phyloP scores from a whole-genome alignment of 805 yeast species.

The Millerago galiae region DNA sequence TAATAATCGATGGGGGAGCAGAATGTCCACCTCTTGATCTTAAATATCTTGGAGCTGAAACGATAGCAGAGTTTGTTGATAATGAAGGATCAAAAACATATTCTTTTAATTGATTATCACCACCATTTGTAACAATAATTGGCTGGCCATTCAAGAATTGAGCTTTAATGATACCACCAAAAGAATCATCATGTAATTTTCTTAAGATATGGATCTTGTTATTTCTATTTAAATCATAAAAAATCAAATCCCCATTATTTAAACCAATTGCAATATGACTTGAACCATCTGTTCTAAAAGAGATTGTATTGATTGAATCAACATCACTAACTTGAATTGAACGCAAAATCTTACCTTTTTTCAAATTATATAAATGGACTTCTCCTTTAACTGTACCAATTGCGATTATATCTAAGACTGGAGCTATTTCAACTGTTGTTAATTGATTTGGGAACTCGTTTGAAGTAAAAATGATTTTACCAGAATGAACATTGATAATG shows the following conservation, averaged over 20 bases:
- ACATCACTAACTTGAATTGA: constrained; percentile 35
- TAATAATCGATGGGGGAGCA: constrained; percentile 72
- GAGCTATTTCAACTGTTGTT: constrained; percentile 73
- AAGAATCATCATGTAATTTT: constrained; percentile 61
- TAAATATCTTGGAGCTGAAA: constrained; percentile 84
- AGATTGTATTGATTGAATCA: constrained; percentile 46
- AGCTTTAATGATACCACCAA: constrained; percentile 73
- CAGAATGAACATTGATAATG: constrained; percentile 71
- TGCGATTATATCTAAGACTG: constrained; percentile 80
- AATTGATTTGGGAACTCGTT: constrained; percentile 49
- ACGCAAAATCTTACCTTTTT: constrained; percentile 51
- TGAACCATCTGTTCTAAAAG: constrained; percentile 89
- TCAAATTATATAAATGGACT: constrained; percentile 59
- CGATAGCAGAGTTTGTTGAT: constrained; percentile 46
- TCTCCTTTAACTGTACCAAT: constrained; percentile 69
- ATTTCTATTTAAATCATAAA: constrained; percentile 72
- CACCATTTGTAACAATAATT: constrained; percentile 81
- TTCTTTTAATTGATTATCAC: constrained; percentile 84
- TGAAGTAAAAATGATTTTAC: constrained; percentile 58
- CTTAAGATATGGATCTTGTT: constrained; percentile 72
- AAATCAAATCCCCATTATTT: constrained; percentile 73
- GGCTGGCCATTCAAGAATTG: constrained; percentile 88
- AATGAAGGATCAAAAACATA: constrained; percentile 90
- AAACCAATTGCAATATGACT: constrained; percentile 79
- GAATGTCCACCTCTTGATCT: constrained; percentile 98